Evolutionary conservation across 768 basidiomycete genomes (phyloP), one percentile per base, ranked within the genome.

Genomic region (Crucibulum laeve): DNA sequence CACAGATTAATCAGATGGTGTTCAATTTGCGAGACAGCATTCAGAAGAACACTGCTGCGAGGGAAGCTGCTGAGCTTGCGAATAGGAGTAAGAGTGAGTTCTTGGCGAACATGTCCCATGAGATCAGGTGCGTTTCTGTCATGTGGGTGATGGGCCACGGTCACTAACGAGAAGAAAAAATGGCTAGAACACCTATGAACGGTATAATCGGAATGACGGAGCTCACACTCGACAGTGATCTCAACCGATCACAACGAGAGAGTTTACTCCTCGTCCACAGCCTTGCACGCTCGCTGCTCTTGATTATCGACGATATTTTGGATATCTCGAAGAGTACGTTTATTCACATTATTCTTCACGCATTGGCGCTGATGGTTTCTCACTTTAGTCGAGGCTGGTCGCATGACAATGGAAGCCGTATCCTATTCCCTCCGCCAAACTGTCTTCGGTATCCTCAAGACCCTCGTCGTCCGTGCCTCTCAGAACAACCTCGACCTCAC

Each of bases 141-240:
- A 19, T 32, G 42, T 40, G 22, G 19, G n/a, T 11, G 19, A 23
- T 33, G 32, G 21, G 43, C 35, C 25, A 13, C 4, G 13, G 15
- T 21, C 7, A 18, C 21, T 18, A 3, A 38, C 45, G 40, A 42
- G 34, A 15, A 1, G 6, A 11, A 3, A 35, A 28, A 32, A 22
- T 28, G 39, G 43, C n/a, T 57, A 92, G 95, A 61, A 98, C 96
- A 18, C 96, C 96, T 0, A 99, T 98, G 95, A 99, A 98, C 59
- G 95, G 96, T 58, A 99, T 99, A 63, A 98, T 99, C 53, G 95
- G 95, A n/a, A 93, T 99, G 93, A 99, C 95, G 19, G 93, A 95
- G 64, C 68, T 99, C 45, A 97, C 96, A 7, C 81, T 99, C 17
- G 96, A 99, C 58, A 92, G 88, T 34, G 96, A 99, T 60, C 67